Evolutionary conservation across 495 filamentous ascomycete genomes (phyloP).

Genomic region (Paragyromitra xinjiangensis): DNA sequence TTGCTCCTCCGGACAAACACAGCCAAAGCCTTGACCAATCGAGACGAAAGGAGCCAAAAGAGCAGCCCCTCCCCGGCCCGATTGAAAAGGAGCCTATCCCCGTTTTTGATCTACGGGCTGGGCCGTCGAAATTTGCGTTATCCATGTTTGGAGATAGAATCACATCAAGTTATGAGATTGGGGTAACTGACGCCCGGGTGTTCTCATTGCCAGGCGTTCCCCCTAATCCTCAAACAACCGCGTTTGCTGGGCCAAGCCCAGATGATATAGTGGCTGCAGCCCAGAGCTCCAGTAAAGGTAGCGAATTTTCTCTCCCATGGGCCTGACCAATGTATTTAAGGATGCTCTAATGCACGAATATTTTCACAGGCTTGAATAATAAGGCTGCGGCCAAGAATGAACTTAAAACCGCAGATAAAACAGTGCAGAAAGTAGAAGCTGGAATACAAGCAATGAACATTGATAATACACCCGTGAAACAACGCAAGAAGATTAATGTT

Average conservation of each 20-base stretch:
- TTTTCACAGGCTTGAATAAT: conserved; percentile 25
- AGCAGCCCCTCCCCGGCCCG: conserved; percentile 4
- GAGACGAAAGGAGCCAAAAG: conserved; percentile 36
- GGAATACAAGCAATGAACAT: conserved; percentile 70
- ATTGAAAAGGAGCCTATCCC: conserved; percentile 36
- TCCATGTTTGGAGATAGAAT: conserved; percentile 58
- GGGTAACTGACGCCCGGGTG: conserved; percentile 49
- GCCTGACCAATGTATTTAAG: conserved; percentile 54
- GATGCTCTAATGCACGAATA: conserved; percentile 17
- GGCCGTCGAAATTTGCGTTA: conserved; percentile 58
- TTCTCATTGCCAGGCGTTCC: conserved; percentile 53
- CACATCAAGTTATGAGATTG: conserved; percentile 36
- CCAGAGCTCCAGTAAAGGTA: conserved; percentile 82
- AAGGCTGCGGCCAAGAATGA: background rate
- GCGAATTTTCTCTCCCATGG: conserved; percentile 60
- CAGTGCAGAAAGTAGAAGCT: conserved; percentile 54
- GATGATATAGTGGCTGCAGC: conserved; percentile 89
- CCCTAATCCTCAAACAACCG: conserved; percentile 49
- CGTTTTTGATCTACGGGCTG: conserved; percentile 51
- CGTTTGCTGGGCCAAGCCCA: conserved; percentile 90
- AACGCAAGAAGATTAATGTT: conserved; percentile 88
- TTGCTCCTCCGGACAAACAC: conserved; percentile 14
- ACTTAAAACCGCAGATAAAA: conserved; percentile 52
- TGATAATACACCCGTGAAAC: conserved; percentile 74
- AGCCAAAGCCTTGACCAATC: conserved; percentile 53